A percentile compares a stretch with the other conserved stretches of the same genome.
Evolutionary conservation across 2,329 filamentous ascomycete genomes (phyloP).

Genomic region (Epichloe gansuensis): DNA sequence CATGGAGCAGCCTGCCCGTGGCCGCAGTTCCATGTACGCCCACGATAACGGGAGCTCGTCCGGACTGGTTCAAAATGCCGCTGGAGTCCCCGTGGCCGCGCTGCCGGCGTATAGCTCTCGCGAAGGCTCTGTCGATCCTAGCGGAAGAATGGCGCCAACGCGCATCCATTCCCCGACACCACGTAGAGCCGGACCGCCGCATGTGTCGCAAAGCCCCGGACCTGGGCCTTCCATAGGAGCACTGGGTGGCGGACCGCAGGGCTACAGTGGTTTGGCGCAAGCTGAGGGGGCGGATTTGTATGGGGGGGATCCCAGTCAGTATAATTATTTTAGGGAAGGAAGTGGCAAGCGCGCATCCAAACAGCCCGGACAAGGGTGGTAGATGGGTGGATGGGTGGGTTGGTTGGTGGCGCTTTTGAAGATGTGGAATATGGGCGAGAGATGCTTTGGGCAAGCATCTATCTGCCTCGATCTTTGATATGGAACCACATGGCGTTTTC

Average conservation of each 20-base stretch:
- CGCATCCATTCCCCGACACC: slow-evolving; percentile 9
- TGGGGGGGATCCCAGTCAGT: slow-evolving; percentile 33
- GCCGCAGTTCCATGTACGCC: slow-evolving; percentile 35
- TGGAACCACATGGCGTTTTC: slow-evolving; percentile 1
- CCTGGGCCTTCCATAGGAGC: slow-evolving; percentile 35
- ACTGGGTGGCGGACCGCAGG: slow-evolving; percentile 43
- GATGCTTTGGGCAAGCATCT: not conserved
- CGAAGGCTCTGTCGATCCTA: slow-evolving; percentile 12
- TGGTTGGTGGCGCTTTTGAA: too few species aligned
- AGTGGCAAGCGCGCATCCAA: slow-evolving; percentile 10
- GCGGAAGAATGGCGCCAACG: slow-evolving; percentile 13
- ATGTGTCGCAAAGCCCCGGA: slow-evolving; percentile 2
- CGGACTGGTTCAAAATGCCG: slow-evolving; percentile 40
- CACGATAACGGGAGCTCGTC: slow-evolving; percentile 40
- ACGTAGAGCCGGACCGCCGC: slow-evolving; percentile 1
- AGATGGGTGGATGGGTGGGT: slow-evolving; percentile 1
- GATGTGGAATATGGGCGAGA: not conserved
- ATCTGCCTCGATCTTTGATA: not conserved
- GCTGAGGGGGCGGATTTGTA: slow-evolving; percentile 27
- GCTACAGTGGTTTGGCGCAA: slow-evolving; percentile 48
- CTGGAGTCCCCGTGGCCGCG: slow-evolving; percentile 33
- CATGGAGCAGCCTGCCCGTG: slow-evolving; percentile 16
- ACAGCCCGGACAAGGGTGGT: slow-evolving; percentile 29
- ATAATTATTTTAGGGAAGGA: slow-evolving; percentile 43
- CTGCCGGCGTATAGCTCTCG: slow-evolving; percentile 14